Percentiles rank a stretch among this genome's conserved stretches.
phyloP scores from a whole-genome alignment of 768 basidiomycete genomes.

The Calocera viscosa region DNA sequence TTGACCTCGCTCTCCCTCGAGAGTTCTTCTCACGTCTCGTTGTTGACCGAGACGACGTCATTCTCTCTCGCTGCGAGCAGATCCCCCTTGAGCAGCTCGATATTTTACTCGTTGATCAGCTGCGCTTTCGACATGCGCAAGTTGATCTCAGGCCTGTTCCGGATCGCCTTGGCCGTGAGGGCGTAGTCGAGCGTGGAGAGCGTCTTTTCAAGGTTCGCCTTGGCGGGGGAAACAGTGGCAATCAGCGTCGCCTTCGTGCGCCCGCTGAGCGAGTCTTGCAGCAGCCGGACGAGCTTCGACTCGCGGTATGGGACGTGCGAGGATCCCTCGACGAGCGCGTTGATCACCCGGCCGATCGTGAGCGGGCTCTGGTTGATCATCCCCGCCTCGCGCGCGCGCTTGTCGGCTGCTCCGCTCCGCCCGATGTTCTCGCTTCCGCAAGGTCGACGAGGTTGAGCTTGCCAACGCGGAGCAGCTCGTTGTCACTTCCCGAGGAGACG shows the following conservation, averaged over 20 bases:
- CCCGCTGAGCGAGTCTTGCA: conserved; percentile 98
- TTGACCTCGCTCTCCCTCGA: conserved; percentile 60
- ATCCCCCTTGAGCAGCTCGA: conserved; percentile 86
- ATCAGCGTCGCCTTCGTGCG: conserved; percentile 96
- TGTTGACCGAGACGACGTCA: conserved; percentile 88
- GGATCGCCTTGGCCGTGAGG: conserved; percentile 84
- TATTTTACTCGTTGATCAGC: conserved; percentile 83
- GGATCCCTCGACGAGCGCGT: conserved; percentile 82
- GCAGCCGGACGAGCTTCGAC: conserved; percentile 89
- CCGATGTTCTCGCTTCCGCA: conserved; percentile 98
- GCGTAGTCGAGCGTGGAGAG: conserved; percentile 96
- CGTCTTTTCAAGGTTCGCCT: conserved; percentile 92
- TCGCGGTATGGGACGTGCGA: conserved; percentile 82
- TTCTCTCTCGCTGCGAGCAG: conserved; percentile 85
- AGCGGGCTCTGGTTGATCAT: conserved; percentile 97
- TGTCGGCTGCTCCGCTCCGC: conserved; percentile 90
- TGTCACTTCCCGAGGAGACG: conserved; percentile 49
- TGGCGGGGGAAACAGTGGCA: conserved; percentile 87
- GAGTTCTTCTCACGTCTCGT: conserved; percentile 82
- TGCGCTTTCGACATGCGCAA: conserved; percentile 86
- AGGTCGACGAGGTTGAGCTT: conserved; percentile 96
- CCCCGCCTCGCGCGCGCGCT: conserved; percentile 88
- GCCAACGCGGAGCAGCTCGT: conserved; percentile 83
- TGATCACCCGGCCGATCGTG: conserved; percentile 94
- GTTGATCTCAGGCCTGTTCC: conserved; percentile 90